Evolutionary conservation across 164 flowering plant genomes (phyloP).

Genomic region (Warburgia ugandensis): DNA sequence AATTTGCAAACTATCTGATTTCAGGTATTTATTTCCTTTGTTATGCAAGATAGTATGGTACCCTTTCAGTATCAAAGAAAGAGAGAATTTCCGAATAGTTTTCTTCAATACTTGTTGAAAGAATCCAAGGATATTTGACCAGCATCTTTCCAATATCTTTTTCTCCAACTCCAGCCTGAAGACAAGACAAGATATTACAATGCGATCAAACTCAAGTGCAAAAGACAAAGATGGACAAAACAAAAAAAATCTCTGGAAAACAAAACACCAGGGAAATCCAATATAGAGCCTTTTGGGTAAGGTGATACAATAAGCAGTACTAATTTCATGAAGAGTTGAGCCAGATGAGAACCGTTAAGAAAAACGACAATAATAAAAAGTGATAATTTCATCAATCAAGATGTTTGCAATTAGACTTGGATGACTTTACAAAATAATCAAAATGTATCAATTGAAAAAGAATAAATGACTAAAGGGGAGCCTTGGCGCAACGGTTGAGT

Average conservation of each 20-base stretch:
- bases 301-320: too few relatives aligned
- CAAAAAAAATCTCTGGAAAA: background rate
- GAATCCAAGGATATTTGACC: slow-evolving; percentile 84
- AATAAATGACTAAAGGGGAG: too few relatives aligned
- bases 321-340: too few relatives aligned
- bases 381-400: too few relatives aligned
- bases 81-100: slow-evolving; percentile 47
- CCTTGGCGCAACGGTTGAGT: too few relatives aligned
- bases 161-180: slow-evolving; percentile 41
- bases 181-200: slow-evolving; percentile 9
- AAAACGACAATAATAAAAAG: too few relatives aligned
- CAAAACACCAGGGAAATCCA: background rate
- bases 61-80: slow-evolving; percentile 59
- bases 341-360: too few relatives aligned
- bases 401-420: too few relatives aligned
- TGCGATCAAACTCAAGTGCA: background rate
- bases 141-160: slow-evolving; percentile 54
- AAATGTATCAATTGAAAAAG: too few relatives aligned
- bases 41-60: slow-evolving; percentile 15
- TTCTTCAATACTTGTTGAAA: slow-evolving; percentile 59
- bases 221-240: background rate
- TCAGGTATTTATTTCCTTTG: background rate
- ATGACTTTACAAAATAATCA: too few relatives aligned
- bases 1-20: too few relatives aligned
- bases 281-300: too few relatives aligned